phyloP scores from a whole-genome alignment of 306 rosid species.

The Quercus aquifolioides region DNA sequence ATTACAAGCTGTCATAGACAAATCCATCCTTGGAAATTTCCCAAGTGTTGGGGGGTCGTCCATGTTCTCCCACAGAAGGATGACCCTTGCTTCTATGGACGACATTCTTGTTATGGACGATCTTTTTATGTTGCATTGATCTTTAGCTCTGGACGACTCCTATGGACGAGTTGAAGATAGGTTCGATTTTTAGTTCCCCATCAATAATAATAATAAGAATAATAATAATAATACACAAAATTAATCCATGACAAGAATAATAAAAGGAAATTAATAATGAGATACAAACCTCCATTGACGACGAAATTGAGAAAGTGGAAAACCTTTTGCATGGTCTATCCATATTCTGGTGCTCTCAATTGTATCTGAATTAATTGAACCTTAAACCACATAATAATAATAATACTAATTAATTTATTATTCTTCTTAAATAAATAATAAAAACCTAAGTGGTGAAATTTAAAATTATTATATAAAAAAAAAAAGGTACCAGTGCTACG shows the following conservation, averaged over 20 bases:
- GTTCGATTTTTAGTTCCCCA: no score
- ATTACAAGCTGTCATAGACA: no score
- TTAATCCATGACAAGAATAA: not conserved
- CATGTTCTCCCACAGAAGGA: no score
- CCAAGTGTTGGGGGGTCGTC: no score
- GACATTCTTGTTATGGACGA: no score
- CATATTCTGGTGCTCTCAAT: conserved; percentile 97
- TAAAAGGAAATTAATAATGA: not conserved
- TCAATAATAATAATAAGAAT: not conserved
- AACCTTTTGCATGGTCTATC: conserved; percentile 99
- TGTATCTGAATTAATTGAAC: conserved; percentile 93
- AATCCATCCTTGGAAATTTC: no score
- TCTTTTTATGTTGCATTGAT: no score
- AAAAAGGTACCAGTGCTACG: conserved; percentile 61
- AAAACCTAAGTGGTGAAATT: not conserved
- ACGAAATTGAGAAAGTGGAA: conserved; percentile 96
- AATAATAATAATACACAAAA: not conserved
- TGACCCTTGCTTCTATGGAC: no score
- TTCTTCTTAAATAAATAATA: not conserved
- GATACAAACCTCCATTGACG: conserved; percentile 92
- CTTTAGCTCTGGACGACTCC: no score
- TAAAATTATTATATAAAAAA: not conserved
- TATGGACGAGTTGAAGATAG: no score
- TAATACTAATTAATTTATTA: no score
- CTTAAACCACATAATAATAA: conserved; percentile 25